A percentile compares a stretch with the other conserved stretches of the same genome.
Conservation (phyloP, 805 yeast species). For the Saccharomycopsis guyanensis region DNA sequence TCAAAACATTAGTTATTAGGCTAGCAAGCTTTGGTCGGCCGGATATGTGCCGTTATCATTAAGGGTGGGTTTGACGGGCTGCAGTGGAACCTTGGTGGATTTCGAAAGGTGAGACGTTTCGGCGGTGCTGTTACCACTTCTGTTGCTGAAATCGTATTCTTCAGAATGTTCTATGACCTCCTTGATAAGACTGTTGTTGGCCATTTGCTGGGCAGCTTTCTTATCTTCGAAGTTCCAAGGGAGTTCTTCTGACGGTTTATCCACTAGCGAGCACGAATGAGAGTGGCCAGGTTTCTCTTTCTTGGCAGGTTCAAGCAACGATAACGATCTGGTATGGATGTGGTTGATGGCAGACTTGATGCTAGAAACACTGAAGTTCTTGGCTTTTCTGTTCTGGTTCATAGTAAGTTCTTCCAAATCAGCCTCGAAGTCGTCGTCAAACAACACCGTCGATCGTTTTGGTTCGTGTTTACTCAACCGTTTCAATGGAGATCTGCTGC, state of each 20-base stretch:
- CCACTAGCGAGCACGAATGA: not conserved
- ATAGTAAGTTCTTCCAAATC: not conserved
- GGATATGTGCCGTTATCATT: not conserved
- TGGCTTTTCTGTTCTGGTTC: slow-evolving; percentile 1
- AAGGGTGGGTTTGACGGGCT: no score
- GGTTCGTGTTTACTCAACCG: slow-evolving; percentile 11
- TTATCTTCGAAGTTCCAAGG: not conserved
- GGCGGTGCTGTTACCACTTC: not conserved
- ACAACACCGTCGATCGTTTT: slow-evolving; percentile 14
- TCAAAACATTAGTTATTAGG: no score
- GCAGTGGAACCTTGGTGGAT: not conserved
- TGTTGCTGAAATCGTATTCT: slow-evolving; percentile 8
- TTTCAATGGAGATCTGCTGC: slow-evolving; percentile 20
- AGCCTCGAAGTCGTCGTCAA: slow-evolving; percentile 16
- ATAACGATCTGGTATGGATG: slow-evolving; percentile 10
- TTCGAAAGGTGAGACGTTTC: not conserved
- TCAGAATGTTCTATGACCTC: slow-evolving; percentile 9
- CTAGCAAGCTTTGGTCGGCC: not conserved
- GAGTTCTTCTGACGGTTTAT: not conserved
- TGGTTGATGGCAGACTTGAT: slow-evolving; percentile 9
- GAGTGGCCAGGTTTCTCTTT: not conserved
- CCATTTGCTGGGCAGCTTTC: not conserved
- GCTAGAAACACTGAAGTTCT: slow-evolving; percentile 16
- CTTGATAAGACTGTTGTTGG: slow-evolving; percentile 12
- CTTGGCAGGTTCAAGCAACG: not conserved